These are phyloP conservation scores for Silybum marianum DNA, from an alignment of 129 eudicot genomes.

Conservation along the genomic window DNA sequence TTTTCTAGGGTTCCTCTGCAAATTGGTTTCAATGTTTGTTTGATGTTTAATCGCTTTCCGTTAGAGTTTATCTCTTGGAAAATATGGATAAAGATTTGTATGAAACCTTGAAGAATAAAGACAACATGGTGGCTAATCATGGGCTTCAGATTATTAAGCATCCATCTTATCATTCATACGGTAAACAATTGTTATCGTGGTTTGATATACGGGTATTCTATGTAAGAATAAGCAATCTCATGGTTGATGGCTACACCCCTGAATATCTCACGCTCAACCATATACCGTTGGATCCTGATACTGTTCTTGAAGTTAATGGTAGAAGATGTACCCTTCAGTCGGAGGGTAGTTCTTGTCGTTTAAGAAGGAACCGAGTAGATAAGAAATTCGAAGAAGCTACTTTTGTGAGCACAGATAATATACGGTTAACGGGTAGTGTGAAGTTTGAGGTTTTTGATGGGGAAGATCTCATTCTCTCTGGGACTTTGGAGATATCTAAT, in stretches of 20 bases:
- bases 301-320: slow-evolving; percentile 82
- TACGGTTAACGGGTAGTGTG: slow-evolving; percentile 69
- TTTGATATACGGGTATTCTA: slow-evolving; percentile 79
- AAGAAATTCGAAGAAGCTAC: slow-evolving; percentile 82
- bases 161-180: slow-evolving; percentile 44
- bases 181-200: slow-evolving; percentile 55
- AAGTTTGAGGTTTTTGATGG: slow-evolving; percentile 71
- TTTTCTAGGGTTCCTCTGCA: slow-evolving; percentile 39
- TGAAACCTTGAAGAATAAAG: slow-evolving; percentile 40
- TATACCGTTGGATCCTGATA: slow-evolving; percentile 66
- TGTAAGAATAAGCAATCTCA: slow-evolving; percentile 68
- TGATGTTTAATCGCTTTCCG: slow-evolving; percentile 27
- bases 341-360: slow-evolving; percentile 62
- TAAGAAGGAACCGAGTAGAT: slow-evolving; percentile 66
- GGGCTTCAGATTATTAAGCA: slow-evolving; percentile 67
- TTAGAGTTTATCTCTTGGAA: no score
- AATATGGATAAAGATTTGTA: slow-evolving; percentile 53
- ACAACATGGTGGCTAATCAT: slow-evolving; percentile 27
- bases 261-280: slow-evolving; percentile 64
- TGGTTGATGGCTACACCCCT: slow-evolving; percentile 71
- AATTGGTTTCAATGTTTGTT: slow-evolving; percentile 3
- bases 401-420: slow-evolving; percentile 77
- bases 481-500: slow-evolving; percentile 59
- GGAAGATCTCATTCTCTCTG: slow-evolving; percentile 55
- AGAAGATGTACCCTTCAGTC: slow-evolving; percentile 60